These are phyloP conservation scores for Sporisorium graminicola DNA, from an alignment of 1,284 basidiomycete genomes.

Conservation along the genomic window DNA sequence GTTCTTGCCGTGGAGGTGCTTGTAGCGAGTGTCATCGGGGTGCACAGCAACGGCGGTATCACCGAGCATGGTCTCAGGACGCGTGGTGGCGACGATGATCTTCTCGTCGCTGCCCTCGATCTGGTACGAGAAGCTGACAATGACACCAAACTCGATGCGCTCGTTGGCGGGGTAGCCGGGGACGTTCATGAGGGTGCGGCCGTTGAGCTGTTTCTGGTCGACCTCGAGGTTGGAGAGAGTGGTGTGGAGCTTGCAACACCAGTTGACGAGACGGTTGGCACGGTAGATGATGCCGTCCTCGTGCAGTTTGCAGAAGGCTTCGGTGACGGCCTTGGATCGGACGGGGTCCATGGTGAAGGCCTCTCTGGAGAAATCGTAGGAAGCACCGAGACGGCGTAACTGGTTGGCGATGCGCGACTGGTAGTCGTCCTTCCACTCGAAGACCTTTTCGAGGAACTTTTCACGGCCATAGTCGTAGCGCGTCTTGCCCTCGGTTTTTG, in stretches of 20 bases:
- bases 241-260: constrained; percentile 96
- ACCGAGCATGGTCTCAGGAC: constrained; percentile 98
- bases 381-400: constrained; percentile 88
- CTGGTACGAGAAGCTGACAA: constrained; percentile 93
- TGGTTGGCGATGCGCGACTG: constrained; percentile 91
- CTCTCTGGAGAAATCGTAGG: constrained; percentile 91
- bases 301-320: constrained; percentile 90
- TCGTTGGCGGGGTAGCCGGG: constrained; percentile 95
- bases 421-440: constrained; percentile 98
- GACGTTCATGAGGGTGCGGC: constrained; percentile 87
- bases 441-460: constrained; percentile 89
- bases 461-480: constrained; percentile 95
- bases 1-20: constrained; percentile 93
- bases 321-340: constrained; percentile 81
- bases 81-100: constrained; percentile 94
- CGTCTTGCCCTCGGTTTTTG: constrained; percentile 84
- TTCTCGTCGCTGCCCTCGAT: constrained; percentile 89
- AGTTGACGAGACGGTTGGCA: constrained; percentile 96
- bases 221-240: constrained; percentile 98
- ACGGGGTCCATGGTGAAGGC: constrained; percentile 93
- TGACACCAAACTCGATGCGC: constrained; percentile 95
- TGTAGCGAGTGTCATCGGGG: constrained; percentile 93
- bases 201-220: constrained; percentile 91
- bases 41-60: constrained; percentile 98
- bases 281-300: constrained; percentile 96